These are phyloP conservation scores for Coemansia sp. DNA, from an alignment of 192 early-diverging fungal genomes.

Conservation along the genomic window DNA sequence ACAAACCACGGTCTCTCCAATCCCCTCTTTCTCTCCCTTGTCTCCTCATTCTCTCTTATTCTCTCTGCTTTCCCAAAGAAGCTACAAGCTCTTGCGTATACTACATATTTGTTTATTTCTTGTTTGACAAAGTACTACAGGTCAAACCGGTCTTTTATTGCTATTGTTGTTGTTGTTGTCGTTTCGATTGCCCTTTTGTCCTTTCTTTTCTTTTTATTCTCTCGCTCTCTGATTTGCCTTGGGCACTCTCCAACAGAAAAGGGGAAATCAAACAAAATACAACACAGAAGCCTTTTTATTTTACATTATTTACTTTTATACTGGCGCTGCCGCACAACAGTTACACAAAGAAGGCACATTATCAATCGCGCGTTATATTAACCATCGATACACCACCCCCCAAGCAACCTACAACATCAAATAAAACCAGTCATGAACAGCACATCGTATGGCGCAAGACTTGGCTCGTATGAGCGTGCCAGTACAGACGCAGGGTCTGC, in stretches of 20 bases:
- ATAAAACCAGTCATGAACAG: conserved; percentile 19
- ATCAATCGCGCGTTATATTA: too few relatives aligned
- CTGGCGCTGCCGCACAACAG: too few relatives aligned
- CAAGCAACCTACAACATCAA: background rate
- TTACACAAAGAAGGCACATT: too few relatives aligned
- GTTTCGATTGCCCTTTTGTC: background rate
- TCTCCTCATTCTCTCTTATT: background rate
- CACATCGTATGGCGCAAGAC: conserved; percentile 15
- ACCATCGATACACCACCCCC: background rate
- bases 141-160: too few relatives aligned
- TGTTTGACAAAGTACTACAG: background rate
- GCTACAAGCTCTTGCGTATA: background rate
- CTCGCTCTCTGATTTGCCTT: background rate
- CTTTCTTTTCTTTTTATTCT: background rate
- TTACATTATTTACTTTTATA: too few relatives aligned
- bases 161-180: background rate
- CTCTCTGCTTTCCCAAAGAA: background rate
- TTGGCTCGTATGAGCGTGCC: conserved; percentile 19
- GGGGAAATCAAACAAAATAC: too few relatives aligned
- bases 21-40: background rate
- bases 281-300: too few relatives aligned
- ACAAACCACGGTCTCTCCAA: background rate
- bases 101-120: background rate
- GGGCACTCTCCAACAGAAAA: too few relatives aligned
- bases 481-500: conserved; percentile 26